A percentile compares a stretch with the other conserved stretches of the same genome.
Evolutionary conservation across 768 basidiomycete species (phyloP).

Genomic region (Daedalea quercina): DNA sequence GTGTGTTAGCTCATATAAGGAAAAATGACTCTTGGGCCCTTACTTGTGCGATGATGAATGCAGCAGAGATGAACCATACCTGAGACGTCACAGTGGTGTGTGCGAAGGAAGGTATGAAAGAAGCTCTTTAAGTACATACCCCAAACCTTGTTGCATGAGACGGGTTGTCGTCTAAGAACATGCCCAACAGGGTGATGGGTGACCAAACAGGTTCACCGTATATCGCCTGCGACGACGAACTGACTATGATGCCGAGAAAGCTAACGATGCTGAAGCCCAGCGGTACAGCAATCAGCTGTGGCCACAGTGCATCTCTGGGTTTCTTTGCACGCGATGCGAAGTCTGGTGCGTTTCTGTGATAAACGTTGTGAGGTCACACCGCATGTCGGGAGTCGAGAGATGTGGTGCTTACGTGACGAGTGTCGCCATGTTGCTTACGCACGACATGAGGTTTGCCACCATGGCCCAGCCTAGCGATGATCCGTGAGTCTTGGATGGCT

Average conservation of each 20-base stretch:
- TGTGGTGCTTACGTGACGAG: slow-evolving; percentile 48
- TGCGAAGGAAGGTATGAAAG: no score
- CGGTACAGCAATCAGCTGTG: slow-evolving; percentile 68
- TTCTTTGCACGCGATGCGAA: slow-evolving; percentile 59
- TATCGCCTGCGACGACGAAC: slow-evolving; percentile 67
- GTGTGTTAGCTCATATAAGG: neutral
- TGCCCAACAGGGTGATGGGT: slow-evolving; percentile 63
- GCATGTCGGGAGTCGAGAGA: slow-evolving; percentile 2
- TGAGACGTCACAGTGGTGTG: slow-evolving; percentile 13
- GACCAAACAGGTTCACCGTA: slow-evolving; percentile 78
- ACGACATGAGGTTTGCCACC: slow-evolving; percentile 66
- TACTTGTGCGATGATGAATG: slow-evolving; percentile 76
- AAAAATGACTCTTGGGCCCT: slow-evolving; percentile 2
- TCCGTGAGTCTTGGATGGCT: slow-evolving; percentile 57
- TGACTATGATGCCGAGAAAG: slow-evolving; percentile 78
- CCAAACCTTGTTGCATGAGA: slow-evolving; percentile 63
- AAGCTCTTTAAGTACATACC: no score
- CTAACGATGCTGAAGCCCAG: slow-evolving; percentile 68
- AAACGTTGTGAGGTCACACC: neutral
- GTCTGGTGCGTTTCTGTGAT: slow-evolving; percentile 63
- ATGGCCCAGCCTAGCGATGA: slow-evolving; percentile 70
- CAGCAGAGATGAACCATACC: slow-evolving; percentile 75
- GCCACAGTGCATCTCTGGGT: slow-evolving; percentile 51
- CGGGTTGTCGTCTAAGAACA: slow-evolving; percentile 59
- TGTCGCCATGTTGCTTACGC: slow-evolving; percentile 76